Conservation (phyloP, 805 yeast genomes). For the Komagataella pseudopastoris region DNA sequence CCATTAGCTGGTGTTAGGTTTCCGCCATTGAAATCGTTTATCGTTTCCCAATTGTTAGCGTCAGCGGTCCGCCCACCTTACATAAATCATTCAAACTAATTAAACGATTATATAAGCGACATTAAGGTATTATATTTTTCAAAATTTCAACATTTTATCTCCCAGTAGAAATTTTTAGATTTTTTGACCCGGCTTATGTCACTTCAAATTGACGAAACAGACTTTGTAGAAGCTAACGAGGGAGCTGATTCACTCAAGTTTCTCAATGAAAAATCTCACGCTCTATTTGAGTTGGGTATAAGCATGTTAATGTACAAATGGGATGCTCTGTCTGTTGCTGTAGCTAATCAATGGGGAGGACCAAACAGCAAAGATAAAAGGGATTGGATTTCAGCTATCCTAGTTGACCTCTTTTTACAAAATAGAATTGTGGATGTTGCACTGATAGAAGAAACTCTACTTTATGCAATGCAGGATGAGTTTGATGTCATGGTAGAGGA, state of each 20-base stretch:
- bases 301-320: conserved; percentile 84
- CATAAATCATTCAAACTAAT: too few species aligned
- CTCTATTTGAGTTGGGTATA: conserved; percentile 83
- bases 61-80: too few species aligned
- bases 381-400: conserved; percentile 84
- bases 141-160: too few species aligned
- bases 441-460: conserved; percentile 71
- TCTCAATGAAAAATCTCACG: conserved; percentile 54
- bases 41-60: too few species aligned
- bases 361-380: conserved; percentile 81
- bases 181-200: neutral
- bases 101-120: too few species aligned
- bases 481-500: conserved; percentile 84
- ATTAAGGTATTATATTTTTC: too few species aligned
- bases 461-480: conserved; percentile 90
- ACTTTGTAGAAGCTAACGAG: conserved; percentile 10
- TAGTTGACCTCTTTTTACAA: conserved; percentile 61
- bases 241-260: conserved; percentile 11
- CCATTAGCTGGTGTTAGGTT: too few species aligned
- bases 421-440: conserved; percentile 60
- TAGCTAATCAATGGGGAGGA: conserved; percentile 93
- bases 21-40: too few species aligned
- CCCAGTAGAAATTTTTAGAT: too few species aligned
- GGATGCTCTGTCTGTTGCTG: conserved; percentile 84
- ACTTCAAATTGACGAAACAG: conserved; percentile 3